Evolutionary conservation across 164 flowering plant species (phyloP).

Genomic region (Sextonia rubra): DNA sequence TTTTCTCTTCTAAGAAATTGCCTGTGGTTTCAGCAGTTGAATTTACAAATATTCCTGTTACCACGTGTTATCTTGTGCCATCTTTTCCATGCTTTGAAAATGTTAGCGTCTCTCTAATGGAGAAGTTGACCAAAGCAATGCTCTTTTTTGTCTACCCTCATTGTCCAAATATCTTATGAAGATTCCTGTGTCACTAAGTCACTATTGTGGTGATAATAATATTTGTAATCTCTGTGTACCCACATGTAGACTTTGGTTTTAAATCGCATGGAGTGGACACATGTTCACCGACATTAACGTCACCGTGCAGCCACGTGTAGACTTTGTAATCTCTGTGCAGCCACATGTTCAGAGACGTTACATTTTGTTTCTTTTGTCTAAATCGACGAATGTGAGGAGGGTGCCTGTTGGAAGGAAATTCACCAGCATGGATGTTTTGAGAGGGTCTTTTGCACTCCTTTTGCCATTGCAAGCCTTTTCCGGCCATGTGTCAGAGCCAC

Average conservation of each 20-base stretch:
- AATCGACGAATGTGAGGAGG: constrained; percentile 85
- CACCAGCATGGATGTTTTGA: constrained; percentile 82
- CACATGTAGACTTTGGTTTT: constrained; percentile 80
- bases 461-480: constrained; percentile 15
- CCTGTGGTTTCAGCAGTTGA: constrained; percentile 56
- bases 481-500: neutral
- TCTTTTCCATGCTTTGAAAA: constrained; percentile 83
- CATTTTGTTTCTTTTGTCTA: too few species aligned
- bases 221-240: constrained; percentile 43
- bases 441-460: constrained; percentile 47
- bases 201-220: neutral
- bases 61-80: constrained; percentile 78
- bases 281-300: too few species aligned
- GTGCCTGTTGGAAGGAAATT: constrained; percentile 98
- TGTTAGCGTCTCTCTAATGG: constrained; percentile 62
- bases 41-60: constrained; percentile 60
- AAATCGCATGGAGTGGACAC: constrained; percentile 65
- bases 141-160: neutral
- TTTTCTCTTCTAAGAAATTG: constrained; percentile 6
- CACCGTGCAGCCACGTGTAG: too few species aligned
- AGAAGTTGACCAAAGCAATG: constrained; percentile 42
- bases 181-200: neutral
- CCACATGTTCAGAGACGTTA: too few species aligned
- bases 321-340: too few species aligned
- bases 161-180: neutral